Evolutionary conservation across 805 yeast species (phyloP).

Genomic region (Yamadazyma scolyti): DNA sequence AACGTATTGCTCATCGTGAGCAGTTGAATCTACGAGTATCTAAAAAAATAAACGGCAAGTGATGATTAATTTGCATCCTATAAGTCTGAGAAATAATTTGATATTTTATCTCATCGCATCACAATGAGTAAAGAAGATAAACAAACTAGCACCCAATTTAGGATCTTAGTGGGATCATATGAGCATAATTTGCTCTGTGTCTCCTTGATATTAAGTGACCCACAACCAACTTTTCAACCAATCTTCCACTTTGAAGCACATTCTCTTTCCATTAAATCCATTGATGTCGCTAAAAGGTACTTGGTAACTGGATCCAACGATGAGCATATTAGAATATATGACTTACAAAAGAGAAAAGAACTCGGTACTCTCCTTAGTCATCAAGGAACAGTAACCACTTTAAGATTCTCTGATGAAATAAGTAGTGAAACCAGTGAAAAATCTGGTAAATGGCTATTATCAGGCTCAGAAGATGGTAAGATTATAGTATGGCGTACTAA

Average conservation of each 20-base stretch:
- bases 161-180: constrained; percentile 91
- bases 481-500: constrained; percentile 91
- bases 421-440: constrained; percentile 23
- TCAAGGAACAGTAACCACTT: constrained; percentile 78
- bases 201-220: constrained; percentile 42
- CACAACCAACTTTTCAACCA: constrained; percentile 75
- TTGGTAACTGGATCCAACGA: constrained; percentile 93
- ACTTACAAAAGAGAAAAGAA: constrained; percentile 89
- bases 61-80: neutral
- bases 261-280: constrained; percentile 77
- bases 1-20: constrained; percentile 1
- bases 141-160: constrained; percentile 31
- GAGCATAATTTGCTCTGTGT: constrained; percentile 89
- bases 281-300: constrained; percentile 80
- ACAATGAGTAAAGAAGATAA: neutral
- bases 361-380: constrained; percentile 87
- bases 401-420: constrained; percentile 62
- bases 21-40: neutral
- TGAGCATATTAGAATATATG: constrained; percentile 92
- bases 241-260: constrained; percentile 96
- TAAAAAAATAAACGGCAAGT: neutral
- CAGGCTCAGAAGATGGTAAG: constrained; percentile 89
- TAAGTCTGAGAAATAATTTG: neutral
- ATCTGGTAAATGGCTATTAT: constrained; percentile 83
- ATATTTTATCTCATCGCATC: constrained; percentile 5